phyloP scores from a whole-genome alignment of 192 early-diverging fungal genomes.

The Paraglomus occultum region DNA sequence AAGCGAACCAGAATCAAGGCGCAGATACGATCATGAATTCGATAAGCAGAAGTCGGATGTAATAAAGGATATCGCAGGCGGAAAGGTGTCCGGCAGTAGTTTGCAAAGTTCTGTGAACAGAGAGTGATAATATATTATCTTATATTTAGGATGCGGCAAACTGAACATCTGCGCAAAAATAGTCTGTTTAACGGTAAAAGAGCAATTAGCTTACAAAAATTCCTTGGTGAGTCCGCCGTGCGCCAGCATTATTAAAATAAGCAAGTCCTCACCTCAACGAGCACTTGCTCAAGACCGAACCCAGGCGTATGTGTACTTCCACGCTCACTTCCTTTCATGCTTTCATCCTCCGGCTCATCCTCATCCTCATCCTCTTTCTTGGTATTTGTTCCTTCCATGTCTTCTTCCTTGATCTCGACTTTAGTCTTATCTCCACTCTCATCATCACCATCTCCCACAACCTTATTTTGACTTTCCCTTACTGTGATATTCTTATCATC shows the following conservation, averaged over 20 bases:
- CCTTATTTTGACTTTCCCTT: neutral
- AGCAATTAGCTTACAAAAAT: too few relatives aligned
- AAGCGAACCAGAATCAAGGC: neutral
- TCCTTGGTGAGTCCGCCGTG: too few relatives aligned
- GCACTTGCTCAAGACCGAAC: slow-evolving; percentile 19
- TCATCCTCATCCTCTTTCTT: slow-evolving; percentile 24
- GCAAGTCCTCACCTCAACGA: slow-evolving; percentile 16
- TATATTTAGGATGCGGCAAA: slow-evolving; percentile 52
- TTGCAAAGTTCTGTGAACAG: slow-evolving; percentile 72
- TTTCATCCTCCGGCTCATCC: neutral
- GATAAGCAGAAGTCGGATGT: neutral
- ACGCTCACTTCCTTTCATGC: neutral
- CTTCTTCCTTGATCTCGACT: slow-evolving; percentile 26
- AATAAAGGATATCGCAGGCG: slow-evolving; percentile 56
- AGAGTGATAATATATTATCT: slow-evolving; percentile 71
- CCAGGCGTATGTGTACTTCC: neutral
- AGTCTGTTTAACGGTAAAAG: slow-evolving; percentile 26
- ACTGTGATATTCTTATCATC: slow-evolving; percentile 31
- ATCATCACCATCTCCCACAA: too few relatives aligned
- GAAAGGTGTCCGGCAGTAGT: slow-evolving; percentile 56
- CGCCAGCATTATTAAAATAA: neutral
- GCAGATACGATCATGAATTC: neutral
- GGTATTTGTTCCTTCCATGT: slow-evolving; percentile 19
- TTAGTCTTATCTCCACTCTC: too few relatives aligned
- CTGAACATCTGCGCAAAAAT: slow-evolving; percentile 51